Evolutionary conservation across 2,329 filamentous ascomycete species (phyloP).

Genomic region (Hypoxylon sp.): DNA sequence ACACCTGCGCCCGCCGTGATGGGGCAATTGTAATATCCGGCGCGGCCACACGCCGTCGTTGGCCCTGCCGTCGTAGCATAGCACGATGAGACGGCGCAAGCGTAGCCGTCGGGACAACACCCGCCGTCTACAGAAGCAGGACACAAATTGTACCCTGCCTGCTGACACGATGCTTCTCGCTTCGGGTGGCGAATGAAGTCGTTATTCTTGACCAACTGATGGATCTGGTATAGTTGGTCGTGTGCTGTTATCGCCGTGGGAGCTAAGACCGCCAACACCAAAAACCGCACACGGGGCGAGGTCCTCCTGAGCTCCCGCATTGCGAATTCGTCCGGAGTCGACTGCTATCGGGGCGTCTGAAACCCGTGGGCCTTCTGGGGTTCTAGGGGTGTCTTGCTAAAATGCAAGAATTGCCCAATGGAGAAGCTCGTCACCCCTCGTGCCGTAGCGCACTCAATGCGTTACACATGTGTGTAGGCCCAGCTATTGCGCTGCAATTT

Average conservation of each 20-base stretch:
- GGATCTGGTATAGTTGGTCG: constrained; percentile 41
- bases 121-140: constrained; percentile 53
- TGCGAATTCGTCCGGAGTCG: constrained; percentile 10
- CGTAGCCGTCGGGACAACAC: constrained; percentile 62
- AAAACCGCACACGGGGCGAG: constrained; percentile 34
- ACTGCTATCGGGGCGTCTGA: constrained; percentile 5
- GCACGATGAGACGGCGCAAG: constrained; percentile 61
- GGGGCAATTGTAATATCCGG: constrained; percentile 58
- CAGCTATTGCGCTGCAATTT: neutral
- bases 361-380: neutral
- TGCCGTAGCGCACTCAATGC: constrained; percentile 2
- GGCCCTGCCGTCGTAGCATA: constrained; percentile 60
- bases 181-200: constrained; percentile 42
- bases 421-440: constrained; percentile 16
- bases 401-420: constrained; percentile 9
- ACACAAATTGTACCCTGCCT: constrained; percentile 42
- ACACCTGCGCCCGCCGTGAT: constrained; percentile 50
- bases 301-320: constrained; percentile 41
- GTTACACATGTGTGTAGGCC: constrained; percentile 7
- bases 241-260: constrained; percentile 16
- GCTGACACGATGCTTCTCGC: constrained; percentile 45
- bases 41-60: constrained; percentile 52
- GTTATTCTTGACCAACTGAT: constrained; percentile 45
- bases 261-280: constrained; percentile 34
- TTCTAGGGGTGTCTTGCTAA: neutral